Evolutionary conservation across 768 basidiomycete species (phyloP).

Genomic region (Leccinum imitatum): DNA sequence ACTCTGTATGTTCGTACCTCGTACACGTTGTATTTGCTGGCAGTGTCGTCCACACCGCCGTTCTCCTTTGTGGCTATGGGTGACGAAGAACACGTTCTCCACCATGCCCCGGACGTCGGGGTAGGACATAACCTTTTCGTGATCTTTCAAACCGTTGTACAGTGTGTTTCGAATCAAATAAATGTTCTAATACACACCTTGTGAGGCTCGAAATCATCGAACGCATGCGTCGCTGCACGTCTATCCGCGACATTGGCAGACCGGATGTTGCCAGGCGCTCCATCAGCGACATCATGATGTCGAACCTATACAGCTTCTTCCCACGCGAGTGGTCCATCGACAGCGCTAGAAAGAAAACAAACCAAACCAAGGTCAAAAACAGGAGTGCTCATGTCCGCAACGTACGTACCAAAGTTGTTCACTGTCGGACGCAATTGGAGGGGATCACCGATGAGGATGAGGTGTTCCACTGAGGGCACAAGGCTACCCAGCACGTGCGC

Average conservation of each 20-base stretch:
- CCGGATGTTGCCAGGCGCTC: slow-evolving; percentile 58
- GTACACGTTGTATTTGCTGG: too few species aligned
- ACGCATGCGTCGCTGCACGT: slow-evolving; percentile 75
- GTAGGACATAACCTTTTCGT: slow-evolving; percentile 49
- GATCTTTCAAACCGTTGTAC: slow-evolving; percentile 60
- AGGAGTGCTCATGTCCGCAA: not conserved
- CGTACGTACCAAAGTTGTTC: slow-evolving; percentile 54
- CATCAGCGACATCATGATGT: slow-evolving; percentile 61
- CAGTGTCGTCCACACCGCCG: slow-evolving; percentile 51
- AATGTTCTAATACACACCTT: slow-evolving; percentile 6
- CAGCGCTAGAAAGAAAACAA: slow-evolving; percentile 41
- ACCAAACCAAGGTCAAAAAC: too few species aligned
- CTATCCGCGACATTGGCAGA: slow-evolving; percentile 65
- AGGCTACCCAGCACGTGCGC: slow-evolving; percentile 68
- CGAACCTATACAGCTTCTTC: slow-evolving; percentile 58
- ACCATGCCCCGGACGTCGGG: slow-evolving; percentile 59
- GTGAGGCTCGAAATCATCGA: slow-evolving; percentile 57
- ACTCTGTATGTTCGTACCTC: slow-evolving; percentile 47
- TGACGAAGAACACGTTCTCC: slow-evolving; percentile 67
- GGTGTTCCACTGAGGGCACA: slow-evolving; percentile 64
- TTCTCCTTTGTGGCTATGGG: slow-evolving; percentile 61
- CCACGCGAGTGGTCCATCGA: slow-evolving; percentile 66
- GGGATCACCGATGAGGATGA: slow-evolving; percentile 79
- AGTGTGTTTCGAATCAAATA: slow-evolving; percentile 36
- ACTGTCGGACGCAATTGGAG: slow-evolving; percentile 69